Percentiles rank a stretch among this genome's conserved stretches.
Conservation (phyloP, 441 rosid genomes). For the Biscutella laevigata region DNA sequence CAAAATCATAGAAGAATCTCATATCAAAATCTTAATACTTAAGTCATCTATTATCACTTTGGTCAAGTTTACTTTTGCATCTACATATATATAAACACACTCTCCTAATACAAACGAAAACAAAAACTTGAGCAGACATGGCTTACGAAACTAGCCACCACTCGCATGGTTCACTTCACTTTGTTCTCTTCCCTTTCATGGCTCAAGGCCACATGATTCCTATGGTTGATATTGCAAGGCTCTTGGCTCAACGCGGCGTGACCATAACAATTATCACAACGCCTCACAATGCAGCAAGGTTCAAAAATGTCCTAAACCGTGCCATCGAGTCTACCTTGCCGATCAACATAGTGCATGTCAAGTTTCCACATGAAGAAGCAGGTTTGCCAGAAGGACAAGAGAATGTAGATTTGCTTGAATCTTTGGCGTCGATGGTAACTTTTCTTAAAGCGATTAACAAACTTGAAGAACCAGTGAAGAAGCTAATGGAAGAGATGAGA, state of each 20-base stretch:
- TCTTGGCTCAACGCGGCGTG: slow-evolving; percentile 27
- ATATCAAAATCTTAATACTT: background rate
- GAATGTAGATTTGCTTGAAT: slow-evolving; percentile 10
- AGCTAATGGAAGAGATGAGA: slow-evolving; percentile 15
- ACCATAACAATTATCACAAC: slow-evolving; percentile 29
- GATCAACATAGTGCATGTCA: slow-evolving; percentile 14
- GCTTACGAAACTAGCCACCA: background rate
- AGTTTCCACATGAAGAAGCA: slow-evolving; percentile 21
- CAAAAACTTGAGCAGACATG: slow-evolving; percentile 14
- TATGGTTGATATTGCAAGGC: slow-evolving; percentile 34
- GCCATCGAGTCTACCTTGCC: slow-evolving; percentile 15
- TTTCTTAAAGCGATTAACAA: slow-evolving; percentile 21
- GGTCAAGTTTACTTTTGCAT: background rate
- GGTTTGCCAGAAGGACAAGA: slow-evolving; percentile 29
- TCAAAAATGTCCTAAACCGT: slow-evolving; percentile 14
- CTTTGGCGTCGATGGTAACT: background rate
- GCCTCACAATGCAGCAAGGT: slow-evolving; percentile 21
- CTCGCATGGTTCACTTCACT: slow-evolving; percentile 15
- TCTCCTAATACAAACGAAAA: slow-evolving; percentile 19
- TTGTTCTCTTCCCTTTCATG: slow-evolving; percentile 27
- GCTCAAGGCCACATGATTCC: slow-evolving; percentile 35
- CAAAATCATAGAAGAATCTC: background rate
- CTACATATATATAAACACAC: slow-evolving; percentile 24
- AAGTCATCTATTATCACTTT: slow-evolving; percentile 11
- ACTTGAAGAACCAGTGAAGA: slow-evolving; percentile 24